These are phyloP conservation scores for Phytophthora pluvialis DNA, from an alignment of 352 stramenopile species.

Conservation along the genomic window DNA sequence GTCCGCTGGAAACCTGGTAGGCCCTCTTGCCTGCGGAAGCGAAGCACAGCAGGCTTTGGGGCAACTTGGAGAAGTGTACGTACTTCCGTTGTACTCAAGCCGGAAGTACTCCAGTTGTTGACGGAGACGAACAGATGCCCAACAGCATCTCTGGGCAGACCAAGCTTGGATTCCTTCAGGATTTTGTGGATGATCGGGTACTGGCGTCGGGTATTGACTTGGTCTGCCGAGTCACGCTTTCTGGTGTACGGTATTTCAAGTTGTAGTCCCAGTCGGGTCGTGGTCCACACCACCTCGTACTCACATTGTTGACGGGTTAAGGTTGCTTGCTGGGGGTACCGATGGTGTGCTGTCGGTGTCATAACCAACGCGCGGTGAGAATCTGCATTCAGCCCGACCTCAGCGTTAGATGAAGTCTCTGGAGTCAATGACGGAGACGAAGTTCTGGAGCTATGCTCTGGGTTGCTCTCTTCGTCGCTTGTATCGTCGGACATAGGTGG, in stretches of 20 bases:
- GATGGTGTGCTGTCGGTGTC: conserved; percentile 12
- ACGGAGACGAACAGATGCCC: conserved; percentile 48
- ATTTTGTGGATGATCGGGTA: conserved; percentile 42
- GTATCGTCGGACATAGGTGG: conserved; percentile 19
- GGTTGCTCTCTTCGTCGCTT: conserved; percentile 26
- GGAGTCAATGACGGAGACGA: conserved; percentile 4
- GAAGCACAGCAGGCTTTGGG: conserved; percentile 44
- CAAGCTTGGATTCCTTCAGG: conserved; percentile 41
- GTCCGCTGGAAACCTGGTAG: conserved; percentile 25
- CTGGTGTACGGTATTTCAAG: conserved; percentile 29
- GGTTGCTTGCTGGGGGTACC: conserved; percentile 5
- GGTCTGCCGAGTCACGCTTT: neutral
- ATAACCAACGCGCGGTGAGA: conserved; percentile 8
- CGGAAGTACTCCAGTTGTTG: conserved; percentile 39
- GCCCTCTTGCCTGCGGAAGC: conserved; percentile 34
- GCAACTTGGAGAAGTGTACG: conserved; percentile 39
- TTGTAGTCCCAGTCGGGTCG: conserved; percentile 33
- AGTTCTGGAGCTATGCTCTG: conserved; percentile 4
- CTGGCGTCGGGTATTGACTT: neutral
- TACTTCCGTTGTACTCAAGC: conserved; percentile 34
- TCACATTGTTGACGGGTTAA: conserved; percentile 20
- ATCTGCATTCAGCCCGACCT: conserved; percentile 13
- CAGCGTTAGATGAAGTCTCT: neutral
- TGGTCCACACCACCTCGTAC: conserved; percentile 42
- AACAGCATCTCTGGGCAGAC: conserved; percentile 38